Evolutionary conservation across 768 basidiomycete species (phyloP).

Genomic region (Multifurca ochricompacta): DNA sequence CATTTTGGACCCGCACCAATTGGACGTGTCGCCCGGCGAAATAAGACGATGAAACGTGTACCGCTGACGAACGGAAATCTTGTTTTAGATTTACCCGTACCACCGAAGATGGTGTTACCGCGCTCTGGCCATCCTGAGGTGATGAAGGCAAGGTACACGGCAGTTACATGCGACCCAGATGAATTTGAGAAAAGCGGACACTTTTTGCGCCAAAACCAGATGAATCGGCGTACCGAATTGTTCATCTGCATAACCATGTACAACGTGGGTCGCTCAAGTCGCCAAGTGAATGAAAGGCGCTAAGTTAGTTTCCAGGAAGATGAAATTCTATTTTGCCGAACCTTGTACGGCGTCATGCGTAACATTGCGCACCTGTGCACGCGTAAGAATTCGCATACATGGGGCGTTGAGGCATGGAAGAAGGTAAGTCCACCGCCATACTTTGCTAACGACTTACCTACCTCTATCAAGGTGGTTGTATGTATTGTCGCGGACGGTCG

Average conservation of each 20-base stretch:
- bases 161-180: constrained; percentile 90
- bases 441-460: too few species aligned
- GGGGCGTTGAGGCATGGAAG: constrained; percentile 96
- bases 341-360: constrained; percentile 91
- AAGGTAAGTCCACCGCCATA: constrained; percentile 61
- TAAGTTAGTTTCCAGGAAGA: constrained; percentile 49
- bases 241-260: constrained; percentile 97
- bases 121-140: constrained; percentile 66
- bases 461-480: constrained; percentile 64
- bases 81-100: constrained; percentile 77
- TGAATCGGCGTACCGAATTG: constrained; percentile 74
- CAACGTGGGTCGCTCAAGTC: constrained; percentile 63
- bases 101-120: constrained; percentile 74
- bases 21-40: constrained; percentile 68
- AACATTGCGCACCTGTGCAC: constrained; percentile 77
- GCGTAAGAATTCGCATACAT: constrained; percentile 85
- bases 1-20: constrained; percentile 87
- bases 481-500: constrained; percentile 89
- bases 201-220: constrained; percentile 77
- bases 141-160: constrained; percentile 70
- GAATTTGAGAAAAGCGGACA: constrained; percentile 81
- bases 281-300: neutral
- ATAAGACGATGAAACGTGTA: constrained; percentile 70
- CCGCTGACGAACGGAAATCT: constrained; percentile 83
- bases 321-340: constrained; percentile 86